Percentiles rank a stretch among this genome's conserved stretches.
These are phyloP conservation scores for Harrya chromipes DNA, from an alignment of 768 basidiomycete species.

Conservation along the genomic window DNA sequence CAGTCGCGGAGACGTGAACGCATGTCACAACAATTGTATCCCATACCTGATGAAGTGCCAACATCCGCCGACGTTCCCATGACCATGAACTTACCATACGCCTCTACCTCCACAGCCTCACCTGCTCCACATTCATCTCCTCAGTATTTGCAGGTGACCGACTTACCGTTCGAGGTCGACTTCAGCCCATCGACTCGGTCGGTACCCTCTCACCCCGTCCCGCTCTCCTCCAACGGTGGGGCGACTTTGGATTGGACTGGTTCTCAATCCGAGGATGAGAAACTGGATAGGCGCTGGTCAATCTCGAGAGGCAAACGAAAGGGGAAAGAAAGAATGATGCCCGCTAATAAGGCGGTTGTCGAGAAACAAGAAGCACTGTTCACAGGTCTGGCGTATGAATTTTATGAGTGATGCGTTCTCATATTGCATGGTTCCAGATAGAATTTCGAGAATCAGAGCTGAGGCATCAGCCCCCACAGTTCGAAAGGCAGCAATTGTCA, in stretches of 20 bases:
- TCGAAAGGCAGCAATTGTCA: conserved; percentile 62
- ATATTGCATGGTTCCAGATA: conserved; percentile 40
- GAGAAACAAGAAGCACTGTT: conserved; percentile 62
- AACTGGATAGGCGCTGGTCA: conserved; percentile 60
- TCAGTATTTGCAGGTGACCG: conserved; percentile 17
- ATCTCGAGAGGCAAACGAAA: conserved; percentile 52
- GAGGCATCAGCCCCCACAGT: conserved; percentile 50
- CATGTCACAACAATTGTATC: conserved; percentile 24
- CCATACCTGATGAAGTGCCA: conserved; percentile 18
- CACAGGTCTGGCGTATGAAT: conserved; percentile 41
- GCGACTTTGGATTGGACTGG: conserved; percentile 73
- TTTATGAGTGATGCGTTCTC: not conserved
- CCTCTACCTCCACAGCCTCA: conserved; percentile 30
- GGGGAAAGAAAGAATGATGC: conserved; percentile 47
- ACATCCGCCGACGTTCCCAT: conserved; percentile 27
- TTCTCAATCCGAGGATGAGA: conserved; percentile 51
- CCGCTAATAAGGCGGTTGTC: conserved; percentile 41
- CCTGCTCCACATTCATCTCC: conserved; percentile 18
- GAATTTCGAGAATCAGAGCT: conserved; percentile 51
- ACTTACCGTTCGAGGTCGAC: conserved; percentile 50
- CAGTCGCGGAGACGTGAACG: conserved; percentile 77
- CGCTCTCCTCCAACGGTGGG: conserved; percentile 66
- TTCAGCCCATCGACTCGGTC: conserved; percentile 63
- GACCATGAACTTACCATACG: conserved; percentile 26
- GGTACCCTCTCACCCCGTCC: conserved; percentile 57